These are phyloP conservation scores for Beauveria sp. DNA, from an alignment of 2,329 filamentous ascomycete genomes.

Conservation along the genomic window DNA sequence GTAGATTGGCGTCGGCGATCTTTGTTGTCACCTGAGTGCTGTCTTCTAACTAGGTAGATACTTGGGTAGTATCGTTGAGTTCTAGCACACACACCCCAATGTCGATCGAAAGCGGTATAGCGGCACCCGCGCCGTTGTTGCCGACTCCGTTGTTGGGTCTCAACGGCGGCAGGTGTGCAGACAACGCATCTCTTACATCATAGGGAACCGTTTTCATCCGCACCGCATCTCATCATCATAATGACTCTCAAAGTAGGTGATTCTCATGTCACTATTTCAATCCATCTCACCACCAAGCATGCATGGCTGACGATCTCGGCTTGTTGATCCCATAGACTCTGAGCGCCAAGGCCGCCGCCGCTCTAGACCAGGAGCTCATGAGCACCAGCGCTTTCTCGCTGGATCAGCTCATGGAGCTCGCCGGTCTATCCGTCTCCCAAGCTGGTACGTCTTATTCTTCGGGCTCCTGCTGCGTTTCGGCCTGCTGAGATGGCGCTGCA, in stretches of 20 bases:
- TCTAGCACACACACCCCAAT: neutral
- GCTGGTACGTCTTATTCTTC: constrained; percentile 48
- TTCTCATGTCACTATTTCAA: neutral
- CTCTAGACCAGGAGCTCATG: constrained; percentile 93
- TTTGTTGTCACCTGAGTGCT: no score
- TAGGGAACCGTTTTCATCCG: neutral
- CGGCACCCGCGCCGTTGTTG: neutral
- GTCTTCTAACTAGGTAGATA: no score
- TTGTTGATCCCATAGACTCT: constrained; percentile 58
- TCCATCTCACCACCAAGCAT: no score
- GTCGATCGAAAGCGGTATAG: neutral
- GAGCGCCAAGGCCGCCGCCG: constrained; percentile 76
- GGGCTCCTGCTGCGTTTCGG: neutral
- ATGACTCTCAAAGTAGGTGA: constrained; percentile 27
- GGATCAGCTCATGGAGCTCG: constrained; percentile 95
- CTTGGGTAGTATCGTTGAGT: no score
- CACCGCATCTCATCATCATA: neutral
- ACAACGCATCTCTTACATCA: constrained; percentile 12
- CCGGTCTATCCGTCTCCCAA: constrained; percentile 87
- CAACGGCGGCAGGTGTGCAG: neutral
- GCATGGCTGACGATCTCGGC: neutral
- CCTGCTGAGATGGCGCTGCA: no score
- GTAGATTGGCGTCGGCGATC: no score
- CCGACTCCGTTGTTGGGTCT: neutral
- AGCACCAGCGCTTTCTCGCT: constrained; percentile 79